Evolutionary conservation across 164 flowering plant species (phyloP).

Genomic region (Pachysandra terminalis): DNA sequence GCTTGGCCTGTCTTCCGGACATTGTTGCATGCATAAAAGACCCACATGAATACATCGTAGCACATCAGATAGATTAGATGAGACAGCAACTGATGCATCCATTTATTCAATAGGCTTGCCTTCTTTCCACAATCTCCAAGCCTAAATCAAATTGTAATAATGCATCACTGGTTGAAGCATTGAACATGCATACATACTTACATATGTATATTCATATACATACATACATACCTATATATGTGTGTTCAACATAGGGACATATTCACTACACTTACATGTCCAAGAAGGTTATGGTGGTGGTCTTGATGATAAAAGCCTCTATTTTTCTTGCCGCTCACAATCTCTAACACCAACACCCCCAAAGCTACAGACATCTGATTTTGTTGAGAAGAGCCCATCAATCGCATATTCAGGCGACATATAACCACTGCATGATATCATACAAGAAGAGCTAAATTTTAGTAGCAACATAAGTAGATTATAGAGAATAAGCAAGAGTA

Average conservation of each 20-base stretch:
- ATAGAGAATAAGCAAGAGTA: neutral
- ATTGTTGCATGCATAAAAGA: conserved; percentile 32
- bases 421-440: conserved; percentile 40
- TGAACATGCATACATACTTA: neutral
- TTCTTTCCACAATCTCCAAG: conserved; percentile 31
- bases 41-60: conserved; percentile 33
- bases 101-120: conserved; percentile 23
- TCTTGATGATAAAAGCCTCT: conserved; percentile 30
- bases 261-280: conserved; percentile 36
- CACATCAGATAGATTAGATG: conserved; percentile 13
- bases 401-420: conserved; percentile 59
- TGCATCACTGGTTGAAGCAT: neutral
- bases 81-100: conserved; percentile 17
- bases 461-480: neutral
- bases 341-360: conserved; percentile 53
- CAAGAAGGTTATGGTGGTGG: conserved; percentile 35
- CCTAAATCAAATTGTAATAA: conserved; percentile 3
- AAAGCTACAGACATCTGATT: conserved; percentile 57
- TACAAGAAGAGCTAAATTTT: neutral
- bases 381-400: conserved; percentile 45
- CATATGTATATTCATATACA: neutral
- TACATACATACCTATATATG: neutral
- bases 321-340: conserved; percentile 49
- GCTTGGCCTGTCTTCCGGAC: conserved; percentile 25
- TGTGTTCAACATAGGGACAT: no score